Evolutionary conservation across 192 early-diverging fungal genomes (phyloP).

Genomic region (Podila epicladia): DNA sequence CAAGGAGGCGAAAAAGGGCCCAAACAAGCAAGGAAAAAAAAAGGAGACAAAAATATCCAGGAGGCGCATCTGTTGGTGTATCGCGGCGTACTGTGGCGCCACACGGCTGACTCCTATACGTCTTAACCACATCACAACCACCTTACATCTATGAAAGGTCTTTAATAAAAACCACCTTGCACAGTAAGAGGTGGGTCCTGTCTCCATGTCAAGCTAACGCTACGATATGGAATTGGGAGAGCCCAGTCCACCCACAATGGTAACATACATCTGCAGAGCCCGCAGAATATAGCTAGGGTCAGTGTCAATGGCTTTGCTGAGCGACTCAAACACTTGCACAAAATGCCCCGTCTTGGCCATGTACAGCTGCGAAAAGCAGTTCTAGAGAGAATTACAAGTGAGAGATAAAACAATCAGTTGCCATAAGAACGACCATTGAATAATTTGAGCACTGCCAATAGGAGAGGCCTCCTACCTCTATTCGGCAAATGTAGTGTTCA

Average conservation of each 20-base stretch:
- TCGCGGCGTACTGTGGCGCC: too few species aligned
- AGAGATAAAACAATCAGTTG: neutral
- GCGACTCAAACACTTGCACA: constrained; percentile 63
- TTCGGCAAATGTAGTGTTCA: constrained; percentile 65
- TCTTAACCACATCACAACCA: too few species aligned
- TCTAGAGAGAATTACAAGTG: constrained; percentile 52
- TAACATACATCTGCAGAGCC: constrained; percentile 72
- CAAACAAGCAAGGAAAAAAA: too few species aligned
- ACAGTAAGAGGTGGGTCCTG: too few species aligned
- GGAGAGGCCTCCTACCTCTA: constrained; percentile 57
- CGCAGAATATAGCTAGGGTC: constrained; percentile 69
- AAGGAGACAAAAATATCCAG: too few species aligned
- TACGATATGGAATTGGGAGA: constrained; percentile 11
- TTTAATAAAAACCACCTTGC: too few species aligned
- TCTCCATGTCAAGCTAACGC: too few species aligned
- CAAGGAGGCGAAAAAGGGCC: too few species aligned
- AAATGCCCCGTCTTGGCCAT: constrained; percentile 65
- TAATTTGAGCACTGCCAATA: neutral
- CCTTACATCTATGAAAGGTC: too few species aligned
- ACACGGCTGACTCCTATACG: too few species aligned
- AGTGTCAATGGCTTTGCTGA: constrained; percentile 65
- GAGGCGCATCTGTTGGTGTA: too few species aligned
- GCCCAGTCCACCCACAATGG: constrained; percentile 48
- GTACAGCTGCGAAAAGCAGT: constrained; percentile 67
- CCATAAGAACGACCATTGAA: neutral